A percentile compares a stretch with the other conserved stretches of the same genome.
phyloP scores from a whole-genome alignment of 1,284 basidiomycete genomes.

The Peniophora sp. region DNA sequence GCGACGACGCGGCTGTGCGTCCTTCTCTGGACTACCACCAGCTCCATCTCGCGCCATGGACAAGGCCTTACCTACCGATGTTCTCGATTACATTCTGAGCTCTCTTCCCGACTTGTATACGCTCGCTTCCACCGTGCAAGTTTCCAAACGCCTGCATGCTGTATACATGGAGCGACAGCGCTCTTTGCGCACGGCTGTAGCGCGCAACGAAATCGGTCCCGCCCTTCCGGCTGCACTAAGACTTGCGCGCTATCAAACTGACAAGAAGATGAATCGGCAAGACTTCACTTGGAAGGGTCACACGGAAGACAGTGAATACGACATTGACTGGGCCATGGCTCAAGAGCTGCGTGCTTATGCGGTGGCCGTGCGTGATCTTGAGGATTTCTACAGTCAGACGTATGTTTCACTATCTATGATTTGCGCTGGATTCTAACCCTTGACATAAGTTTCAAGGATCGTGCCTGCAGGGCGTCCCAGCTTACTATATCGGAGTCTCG shows the following conservation, averaged over 20 bases:
- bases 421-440: not conserved
- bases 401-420: not conserved
- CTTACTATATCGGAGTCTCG: not conserved
- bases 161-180: slow-evolving; percentile 24
- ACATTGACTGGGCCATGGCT: not conserved
- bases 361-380: not conserved
- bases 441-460: not conserved
- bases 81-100: slow-evolving; percentile 23
- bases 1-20: no score
- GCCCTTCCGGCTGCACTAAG: slow-evolving; percentile 23
- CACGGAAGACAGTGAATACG: not conserved
- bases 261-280: not conserved
- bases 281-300: not conserved
- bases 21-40: no score
- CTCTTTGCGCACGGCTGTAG: slow-evolving; percentile 23
- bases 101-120: slow-evolving; percentile 20
- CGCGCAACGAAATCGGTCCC: slow-evolving; percentile 25
- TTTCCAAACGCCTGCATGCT: slow-evolving; percentile 22
- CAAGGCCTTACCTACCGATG: slow-evolving; percentile 15
- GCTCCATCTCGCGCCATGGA: not conserved
- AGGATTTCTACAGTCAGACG: not conserved
- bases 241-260: slow-evolving; percentile 4
- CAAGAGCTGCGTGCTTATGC: not conserved
- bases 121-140: slow-evolving; percentile 18
- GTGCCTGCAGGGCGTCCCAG: not conserved